These are phyloP conservation scores for Didymella sp. DNA, from an alignment of 2,329 filamentous ascomycete species.

Conservation along the genomic window DNA sequence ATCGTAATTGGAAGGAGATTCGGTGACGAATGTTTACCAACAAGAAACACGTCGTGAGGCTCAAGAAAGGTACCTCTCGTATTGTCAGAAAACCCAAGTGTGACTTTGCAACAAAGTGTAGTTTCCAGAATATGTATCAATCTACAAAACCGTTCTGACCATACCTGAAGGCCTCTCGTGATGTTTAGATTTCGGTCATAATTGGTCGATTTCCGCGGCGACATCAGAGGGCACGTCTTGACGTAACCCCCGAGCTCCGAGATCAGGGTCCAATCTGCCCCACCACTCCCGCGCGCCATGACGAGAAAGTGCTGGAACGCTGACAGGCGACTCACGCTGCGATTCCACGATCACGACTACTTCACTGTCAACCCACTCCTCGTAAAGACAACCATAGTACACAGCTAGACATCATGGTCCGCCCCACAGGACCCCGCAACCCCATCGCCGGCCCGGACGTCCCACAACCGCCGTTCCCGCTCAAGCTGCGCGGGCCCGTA, in stretches of 20 bases:
- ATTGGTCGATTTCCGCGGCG: too few species aligned
- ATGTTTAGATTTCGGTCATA: too few species aligned
- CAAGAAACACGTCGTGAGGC: constrained; percentile 6
- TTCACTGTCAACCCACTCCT: background rate
- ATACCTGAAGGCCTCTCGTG: too few species aligned
- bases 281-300: constrained; percentile 19
- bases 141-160: too few species aligned
- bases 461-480: constrained; percentile 79
- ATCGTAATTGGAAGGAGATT: background rate
- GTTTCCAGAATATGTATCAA: too few species aligned
- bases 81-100: too few species aligned
- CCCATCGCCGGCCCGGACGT: constrained; percentile 73
- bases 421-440: constrained; percentile 32
- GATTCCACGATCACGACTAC: background rate
- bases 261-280: constrained; percentile 19
- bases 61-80: constrained; percentile 7
- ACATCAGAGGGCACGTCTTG: constrained; percentile 14
- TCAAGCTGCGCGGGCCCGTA: constrained; percentile 83
- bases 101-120: too few species aligned
- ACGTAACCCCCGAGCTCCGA: constrained; percentile 19
- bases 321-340: constrained; percentile 3
- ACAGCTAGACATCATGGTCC: constrained; percentile 29
- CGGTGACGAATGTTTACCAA: background rate
- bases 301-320: constrained; percentile 16
- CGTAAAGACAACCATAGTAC: background rate